Base-by-base conservation (phyloP, 805 yeast species). In the Candida alai region DNA sequence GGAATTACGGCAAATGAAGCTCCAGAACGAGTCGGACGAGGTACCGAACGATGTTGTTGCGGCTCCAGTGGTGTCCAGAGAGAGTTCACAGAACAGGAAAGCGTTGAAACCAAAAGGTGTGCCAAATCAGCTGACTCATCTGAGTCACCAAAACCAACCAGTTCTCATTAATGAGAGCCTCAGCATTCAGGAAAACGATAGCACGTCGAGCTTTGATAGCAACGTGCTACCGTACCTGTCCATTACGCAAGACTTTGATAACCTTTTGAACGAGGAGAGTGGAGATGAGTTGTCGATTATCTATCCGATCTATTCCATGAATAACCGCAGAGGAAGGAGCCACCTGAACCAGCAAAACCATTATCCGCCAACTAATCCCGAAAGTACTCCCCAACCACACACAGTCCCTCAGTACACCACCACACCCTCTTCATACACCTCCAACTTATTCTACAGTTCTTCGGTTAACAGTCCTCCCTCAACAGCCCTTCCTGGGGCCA, bases 231-330 rank as follows among this genome's bases (percentile, higher is more conserved):
- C 35, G 14, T 26, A 26, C 16, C 35, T 13, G 20, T 32, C 49
- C 4, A 48, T 50, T 13, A 47, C 45, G 17, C 63, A 58, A 35
- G 51, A 53, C 35, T 64, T 55, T 31, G 67, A 62, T 44, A 57
- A 61, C 40, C 46, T 64, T 32, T 48, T 62, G 22, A 46, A 44
- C 8, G 39, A 34, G 11, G 24, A 34, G 20, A 34, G 47, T 6
- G 21, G 13, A 9, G 46, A 45, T 20, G 58, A 57, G 27, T 39
- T 44, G 34, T 51, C 60, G 17, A 64, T 64, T 34, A 58, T 64
- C 14, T 64, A 64, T 36, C 70, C 70, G 1, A 56, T 64, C 10
- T 64, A 64, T 19, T 32, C 41, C 15, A 28, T 34, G 16, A 24
- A 34, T 16, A 21, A 31, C 19, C 17, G n/a, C n/a, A n/a, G n/a